Conservation (phyloP, 805 yeast genomes). For the Hermanozyma aechmeae region DNA sequence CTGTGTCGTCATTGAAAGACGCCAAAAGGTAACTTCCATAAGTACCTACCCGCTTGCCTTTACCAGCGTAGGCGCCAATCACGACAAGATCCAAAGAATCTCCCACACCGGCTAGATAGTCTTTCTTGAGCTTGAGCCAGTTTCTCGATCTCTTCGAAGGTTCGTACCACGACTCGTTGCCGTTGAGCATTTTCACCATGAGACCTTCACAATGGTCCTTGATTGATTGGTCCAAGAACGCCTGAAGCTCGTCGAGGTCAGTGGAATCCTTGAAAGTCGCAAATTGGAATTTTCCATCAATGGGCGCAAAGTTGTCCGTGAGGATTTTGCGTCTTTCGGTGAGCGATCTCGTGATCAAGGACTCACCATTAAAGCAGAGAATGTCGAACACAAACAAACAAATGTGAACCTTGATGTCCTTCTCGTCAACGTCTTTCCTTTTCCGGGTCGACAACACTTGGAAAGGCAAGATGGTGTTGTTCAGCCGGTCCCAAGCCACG, state of each 20-base stretch:
- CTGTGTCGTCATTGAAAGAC: constrained; percentile 82
- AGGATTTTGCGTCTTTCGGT: constrained; percentile 61
- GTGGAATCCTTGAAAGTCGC: constrained; percentile 70
- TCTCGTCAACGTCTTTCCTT: constrained; percentile 82
- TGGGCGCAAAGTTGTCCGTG: constrained; percentile 43
- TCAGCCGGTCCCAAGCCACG: constrained; percentile 88
- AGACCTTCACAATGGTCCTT: constrained; percentile 90
- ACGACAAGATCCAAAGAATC: constrained; percentile 92
- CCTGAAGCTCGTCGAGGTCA: constrained; percentile 66
- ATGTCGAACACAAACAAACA: constrained; percentile 91
- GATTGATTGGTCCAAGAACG: constrained; percentile 80
- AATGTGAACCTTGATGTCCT: constrained; percentile 82
- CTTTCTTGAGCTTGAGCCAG: constrained; percentile 94
- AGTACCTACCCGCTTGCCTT: constrained; percentile 89
- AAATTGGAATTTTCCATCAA: constrained; percentile 71
- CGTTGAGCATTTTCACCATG: constrained; percentile 86
- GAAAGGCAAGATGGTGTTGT: constrained; percentile 80
- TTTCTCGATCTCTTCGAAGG: constrained; percentile 92
- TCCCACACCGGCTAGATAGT: constrained; percentile 90
- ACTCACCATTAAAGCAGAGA: constrained; percentile 62
- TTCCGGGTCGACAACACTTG: constrained; percentile 90
- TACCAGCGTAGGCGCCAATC: constrained; percentile 87
- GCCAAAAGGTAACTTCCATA: constrained; percentile 94
- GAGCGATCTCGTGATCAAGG: constrained; percentile 58
- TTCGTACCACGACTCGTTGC: constrained; percentile 75